phyloP scores from a whole-genome alignment of 805 yeast genomes.

The Candida xiaguanensis region DNA sequence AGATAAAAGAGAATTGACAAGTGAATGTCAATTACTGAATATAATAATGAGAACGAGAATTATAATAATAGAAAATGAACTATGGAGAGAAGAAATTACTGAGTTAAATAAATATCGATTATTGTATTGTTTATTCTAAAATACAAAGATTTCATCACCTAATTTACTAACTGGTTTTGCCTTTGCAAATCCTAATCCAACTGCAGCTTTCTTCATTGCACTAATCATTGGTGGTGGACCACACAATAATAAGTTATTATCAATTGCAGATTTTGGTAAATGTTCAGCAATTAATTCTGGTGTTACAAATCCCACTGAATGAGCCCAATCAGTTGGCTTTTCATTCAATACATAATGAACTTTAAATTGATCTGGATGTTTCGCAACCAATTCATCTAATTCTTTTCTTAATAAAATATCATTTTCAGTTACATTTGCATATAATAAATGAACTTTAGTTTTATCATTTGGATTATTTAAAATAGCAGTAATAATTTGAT shows the following conservation, averaged over 20 bases:
- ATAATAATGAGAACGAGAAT: too few species aligned
- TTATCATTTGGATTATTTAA: slow-evolving; percentile 71
- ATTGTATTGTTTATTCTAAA: slow-evolving; percentile 35
- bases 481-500: slow-evolving; percentile 82
- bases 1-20: too few species aligned
- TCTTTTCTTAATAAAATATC: slow-evolving; percentile 82
- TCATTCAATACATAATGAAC: slow-evolving; percentile 74
- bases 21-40: too few species aligned
- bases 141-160: slow-evolving; percentile 87
- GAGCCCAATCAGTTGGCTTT: slow-evolving; percentile 70
- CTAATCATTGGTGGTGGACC: slow-evolving; percentile 94
- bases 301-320: slow-evolving; percentile 77
- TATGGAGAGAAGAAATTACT: too few species aligned
- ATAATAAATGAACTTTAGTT: slow-evolving; percentile 70
- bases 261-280: slow-evolving; percentile 58
- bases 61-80: too few species aligned
- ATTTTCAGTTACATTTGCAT: slow-evolving; percentile 75
- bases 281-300: slow-evolving; percentile 62
- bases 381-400: slow-evolving; percentile 59
- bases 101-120: too few species aligned
- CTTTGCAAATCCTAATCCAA: slow-evolving; percentile 71
- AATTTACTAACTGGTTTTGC: slow-evolving; percentile 86
- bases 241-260: slow-evolving; percentile 74
- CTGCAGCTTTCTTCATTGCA: slow-evolving; percentile 76
- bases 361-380: slow-evolving; percentile 56